phyloP scores from a whole-genome alignment of 1,139 yeast species.

The Kodamaea suecica region DNA sequence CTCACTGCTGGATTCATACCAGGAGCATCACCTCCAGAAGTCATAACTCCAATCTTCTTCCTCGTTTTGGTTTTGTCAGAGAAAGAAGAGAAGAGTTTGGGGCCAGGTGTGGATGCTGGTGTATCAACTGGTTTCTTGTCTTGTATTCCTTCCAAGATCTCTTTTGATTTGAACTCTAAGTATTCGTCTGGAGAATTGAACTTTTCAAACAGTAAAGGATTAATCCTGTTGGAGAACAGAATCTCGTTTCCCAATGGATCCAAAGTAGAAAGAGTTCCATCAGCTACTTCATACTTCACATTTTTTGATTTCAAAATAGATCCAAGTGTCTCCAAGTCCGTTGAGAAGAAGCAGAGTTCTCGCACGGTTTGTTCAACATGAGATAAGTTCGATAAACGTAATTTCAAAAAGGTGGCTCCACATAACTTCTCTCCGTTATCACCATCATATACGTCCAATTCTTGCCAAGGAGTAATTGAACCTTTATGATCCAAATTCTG shows the following conservation, averaged over 20 bases:
- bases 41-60: conserved; percentile 76
- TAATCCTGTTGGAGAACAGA: conserved; percentile 38
- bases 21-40: conserved; percentile 86
- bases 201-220: conserved; percentile 26
- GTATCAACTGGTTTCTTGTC: no score
- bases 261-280: conserved; percentile 24
- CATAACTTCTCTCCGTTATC: conserved; percentile 32
- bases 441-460: conserved; percentile 53
- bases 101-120: conserved; percentile 3
- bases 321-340: conserved; percentile 41
- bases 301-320: conserved; percentile 29
- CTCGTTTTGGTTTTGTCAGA: conserved; percentile 14
- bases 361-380: conserved; percentile 32
- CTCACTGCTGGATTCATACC: conserved; percentile 85
- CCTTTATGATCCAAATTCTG: conserved; percentile 48
- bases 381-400: conserved; percentile 48
- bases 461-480: conserved; percentile 56
- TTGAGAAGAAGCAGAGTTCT: conserved; percentile 50
- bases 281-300: conserved; percentile 14
- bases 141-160: conserved; percentile 7
- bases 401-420: conserved; percentile 45
- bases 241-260: conserved; percentile 62
- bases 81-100: no score
- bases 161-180: conserved; percentile 15
- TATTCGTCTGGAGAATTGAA: conserved; percentile 32